Base-by-base conservation (phyloP, 345 rosid genomes). In the Eucalyptus victrix region DNA sequence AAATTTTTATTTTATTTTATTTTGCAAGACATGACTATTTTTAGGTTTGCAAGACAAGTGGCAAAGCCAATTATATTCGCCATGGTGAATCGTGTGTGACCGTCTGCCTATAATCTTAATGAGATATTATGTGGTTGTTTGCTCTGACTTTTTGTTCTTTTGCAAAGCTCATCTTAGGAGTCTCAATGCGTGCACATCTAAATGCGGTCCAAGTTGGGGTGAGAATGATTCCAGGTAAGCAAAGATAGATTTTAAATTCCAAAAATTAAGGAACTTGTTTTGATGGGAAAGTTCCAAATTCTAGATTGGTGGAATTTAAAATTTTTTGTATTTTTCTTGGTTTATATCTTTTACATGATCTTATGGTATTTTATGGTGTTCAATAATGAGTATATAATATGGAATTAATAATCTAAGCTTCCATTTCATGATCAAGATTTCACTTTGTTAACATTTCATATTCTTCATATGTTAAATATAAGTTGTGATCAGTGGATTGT, bases 181-280 rank as follows among this genome's bases (percentile, higher is more conserved):
- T 34, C 26, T 34, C 26, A 0, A 9, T 1, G 44, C 81, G 2
- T 37, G 24, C 44, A 9, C 44, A 18, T 34, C 44, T 69, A 34
- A 34, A 34, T 18, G 3, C 6, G 26, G 14, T 69, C 13, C 81
- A 34, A 3, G 2, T 21, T 21, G 11, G 11, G 11, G 5, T 2
- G 26, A 21, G 58, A 2, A 53, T 53, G 11, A 2, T 53, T 53
- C 1, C 0, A 1, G 0, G 0, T 53, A 8, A 8, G 11, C 1
- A 3, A 0, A 4, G 9, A n/a, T 53, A 53, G 26, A 53, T 53
- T 53, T 53, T 8, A 53, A 0, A 53, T 19, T 53, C 0, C 1
- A 53, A 53, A 53, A 53, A 53, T 53, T 19, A 26, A 53, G 10
- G 0, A 19, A 53, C 58, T 53, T 21, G 5, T 19, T 53, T 53